Percentiles rank a stretch among this genome's conserved stretches.
Evolutionary conservation across 2,329 filamentous ascomycete species (phyloP).

Genomic region (Penicillium brasilianum): DNA sequence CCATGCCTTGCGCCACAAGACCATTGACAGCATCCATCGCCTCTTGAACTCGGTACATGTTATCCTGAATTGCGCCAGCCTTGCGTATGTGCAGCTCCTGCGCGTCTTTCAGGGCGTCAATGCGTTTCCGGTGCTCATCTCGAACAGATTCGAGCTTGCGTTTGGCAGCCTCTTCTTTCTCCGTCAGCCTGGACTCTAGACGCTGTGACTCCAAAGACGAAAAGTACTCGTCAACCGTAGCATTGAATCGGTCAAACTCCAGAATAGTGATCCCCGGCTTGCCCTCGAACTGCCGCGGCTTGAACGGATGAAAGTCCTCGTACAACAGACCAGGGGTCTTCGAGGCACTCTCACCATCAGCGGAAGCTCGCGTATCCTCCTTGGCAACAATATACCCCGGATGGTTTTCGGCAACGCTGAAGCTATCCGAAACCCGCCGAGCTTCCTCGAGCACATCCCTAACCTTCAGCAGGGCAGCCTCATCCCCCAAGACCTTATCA

Average conservation of each 20-base stretch:
- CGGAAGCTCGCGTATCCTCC: conserved; percentile 46
- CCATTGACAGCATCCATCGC: conserved; percentile 91
- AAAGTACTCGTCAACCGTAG: conserved; percentile 94
- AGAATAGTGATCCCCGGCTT: conserved; percentile 71
- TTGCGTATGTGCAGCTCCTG: conserved; percentile 86
- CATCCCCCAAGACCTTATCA: conserved; percentile 71
- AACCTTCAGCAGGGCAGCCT: conserved; percentile 68
- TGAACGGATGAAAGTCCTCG: conserved; percentile 94
- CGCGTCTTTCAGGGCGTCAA: conserved; percentile 80
- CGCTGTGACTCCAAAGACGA: conserved; percentile 95
- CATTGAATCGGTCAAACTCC: conserved; percentile 84
- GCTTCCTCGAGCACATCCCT: conserved; percentile 73
- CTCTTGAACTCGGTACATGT: conserved; percentile 88
- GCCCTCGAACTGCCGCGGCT: conserved; percentile 76
- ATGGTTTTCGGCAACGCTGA: conserved; percentile 68
- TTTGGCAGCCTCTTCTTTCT: conserved; percentile 80
- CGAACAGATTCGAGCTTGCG: conserved; percentile 84
- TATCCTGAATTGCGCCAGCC: conserved; percentile 87
- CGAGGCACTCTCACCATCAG: conserved; percentile 43
- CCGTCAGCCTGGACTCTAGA: conserved; percentile 79
- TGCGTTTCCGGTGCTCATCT: conserved; percentile 80
- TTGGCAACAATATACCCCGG: conserved; percentile 91
- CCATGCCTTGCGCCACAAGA: conserved; percentile 91
- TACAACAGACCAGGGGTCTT: conserved; percentile 66
- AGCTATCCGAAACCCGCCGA: conserved; percentile 68